Evolutionary conservation across 768 basidiomycete species (phyloP).

Genomic region (Lactarius pseudohatsudake): DNA sequence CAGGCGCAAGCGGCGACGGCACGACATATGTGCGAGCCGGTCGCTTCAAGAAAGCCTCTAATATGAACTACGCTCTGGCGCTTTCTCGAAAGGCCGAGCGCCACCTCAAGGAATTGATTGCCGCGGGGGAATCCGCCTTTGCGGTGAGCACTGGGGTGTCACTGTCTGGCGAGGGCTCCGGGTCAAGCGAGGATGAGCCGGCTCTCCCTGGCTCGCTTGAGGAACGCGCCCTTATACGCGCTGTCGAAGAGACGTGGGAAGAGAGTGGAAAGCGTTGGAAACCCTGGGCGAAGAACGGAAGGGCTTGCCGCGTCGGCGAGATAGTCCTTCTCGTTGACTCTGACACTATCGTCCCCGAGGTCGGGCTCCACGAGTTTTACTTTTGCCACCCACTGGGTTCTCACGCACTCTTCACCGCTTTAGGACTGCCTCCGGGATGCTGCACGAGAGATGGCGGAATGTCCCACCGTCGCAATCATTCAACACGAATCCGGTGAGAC

Average conservation of each 20-base stretch:
- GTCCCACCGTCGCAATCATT: constrained; percentile 50
- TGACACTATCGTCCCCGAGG: constrained; percentile 50
- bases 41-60: constrained; percentile 49
- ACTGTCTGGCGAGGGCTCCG: constrained; percentile 30
- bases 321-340: constrained; percentile 52
- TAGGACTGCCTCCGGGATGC: constrained; percentile 54
- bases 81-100: constrained; percentile 39
- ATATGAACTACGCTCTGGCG: constrained; percentile 47
- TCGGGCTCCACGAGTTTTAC: constrained; percentile 11
- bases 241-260: constrained; percentile 52
- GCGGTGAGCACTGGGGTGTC: constrained; percentile 32
- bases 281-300: constrained; percentile 40
- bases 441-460: constrained; percentile 49
- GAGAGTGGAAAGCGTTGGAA: constrained; percentile 36
- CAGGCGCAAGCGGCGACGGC: constrained; percentile 37
- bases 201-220: constrained; percentile 43
- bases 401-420: constrained; percentile 9
- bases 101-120: constrained; percentile 36
- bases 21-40: constrained; percentile 48
- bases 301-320: constrained; percentile 45
- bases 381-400: constrained; percentile 4
- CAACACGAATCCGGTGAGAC: constrained; percentile 48
- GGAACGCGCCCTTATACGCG: constrained; percentile 50
- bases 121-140: constrained; percentile 5
- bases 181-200: constrained; percentile 29